Conservation (phyloP, 2,329 filamentous ascomycete genomes). For the Xylariaceae sp. region DNA sequence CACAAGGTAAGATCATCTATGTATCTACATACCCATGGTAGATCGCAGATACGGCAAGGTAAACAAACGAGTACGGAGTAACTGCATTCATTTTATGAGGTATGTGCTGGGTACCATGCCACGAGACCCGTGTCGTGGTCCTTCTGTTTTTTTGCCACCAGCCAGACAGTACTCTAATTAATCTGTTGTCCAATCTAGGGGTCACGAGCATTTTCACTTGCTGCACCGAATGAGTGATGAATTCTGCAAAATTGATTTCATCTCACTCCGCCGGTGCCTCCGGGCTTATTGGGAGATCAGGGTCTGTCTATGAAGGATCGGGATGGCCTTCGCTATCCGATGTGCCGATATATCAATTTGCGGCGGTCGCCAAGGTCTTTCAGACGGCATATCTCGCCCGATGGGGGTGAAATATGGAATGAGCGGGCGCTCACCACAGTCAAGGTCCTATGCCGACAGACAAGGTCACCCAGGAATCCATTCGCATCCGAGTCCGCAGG, state of each 20-base stretch:
- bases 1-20: background rate
- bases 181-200: background rate
- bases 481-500: background rate
- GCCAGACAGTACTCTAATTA: background rate
- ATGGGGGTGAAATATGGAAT: background rate
- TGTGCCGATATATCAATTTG: background rate
- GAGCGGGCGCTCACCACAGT: background rate
- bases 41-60: background rate
- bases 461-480: background rate
- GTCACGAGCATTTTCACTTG: background rate
- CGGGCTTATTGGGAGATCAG: background rate
- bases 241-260: background rate
- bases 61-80: background rate
- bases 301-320: background rate
- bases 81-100: constrained; percentile 1
- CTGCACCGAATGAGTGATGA: background rate
- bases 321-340: background rate
- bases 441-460: background rate
- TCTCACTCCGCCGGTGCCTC: background rate
- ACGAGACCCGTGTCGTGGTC: background rate
- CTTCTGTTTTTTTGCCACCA: background rate
- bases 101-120: background rate
- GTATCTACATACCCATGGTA: background rate
- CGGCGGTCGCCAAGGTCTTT: background rate
- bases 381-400: background rate